phyloP scores from a whole-genome alignment of 2,329 filamentous ascomycete genomes.

The Trichoderma koningii region DNA sequence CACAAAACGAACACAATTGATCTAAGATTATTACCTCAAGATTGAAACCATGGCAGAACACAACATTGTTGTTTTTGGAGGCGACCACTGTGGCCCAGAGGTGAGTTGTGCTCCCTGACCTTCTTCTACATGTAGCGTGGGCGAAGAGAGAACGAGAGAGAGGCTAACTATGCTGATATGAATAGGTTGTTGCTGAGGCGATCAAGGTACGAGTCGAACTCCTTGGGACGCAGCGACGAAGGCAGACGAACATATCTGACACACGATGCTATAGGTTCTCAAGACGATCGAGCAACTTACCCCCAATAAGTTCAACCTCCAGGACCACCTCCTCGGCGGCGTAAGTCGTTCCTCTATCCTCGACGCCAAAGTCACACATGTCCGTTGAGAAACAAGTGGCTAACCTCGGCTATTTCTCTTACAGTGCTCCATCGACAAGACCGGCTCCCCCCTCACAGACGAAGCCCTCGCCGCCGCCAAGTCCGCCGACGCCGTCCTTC shows the following conservation, averaged over 20 bases:
- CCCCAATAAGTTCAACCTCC: slow-evolving; percentile 79
- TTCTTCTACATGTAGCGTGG: not conserved
- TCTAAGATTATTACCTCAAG: too few relatives aligned
- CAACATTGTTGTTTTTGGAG: slow-evolving; percentile 79
- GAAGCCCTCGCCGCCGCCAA: slow-evolving; percentile 81
- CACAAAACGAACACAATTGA: not conserved
- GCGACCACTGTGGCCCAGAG: slow-evolving; percentile 86
- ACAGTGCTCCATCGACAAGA: slow-evolving; percentile 85
- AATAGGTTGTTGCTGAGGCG: slow-evolving; percentile 74
- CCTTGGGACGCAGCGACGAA: too few relatives aligned
- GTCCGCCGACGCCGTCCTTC: slow-evolving; percentile 82
- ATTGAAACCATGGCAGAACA: slow-evolving; percentile 62
- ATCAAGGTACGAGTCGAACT: slow-evolving; percentile 65
- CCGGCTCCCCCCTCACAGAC: slow-evolving; percentile 77
- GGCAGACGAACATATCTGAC: not conserved
- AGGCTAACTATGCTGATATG: not conserved
- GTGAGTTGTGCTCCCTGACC: slow-evolving; percentile 45
- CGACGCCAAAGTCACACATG: not conserved
- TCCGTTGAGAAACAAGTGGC: not conserved
- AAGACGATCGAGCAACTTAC: slow-evolving; percentile 73
- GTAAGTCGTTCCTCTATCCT: slow-evolving; percentile 55
- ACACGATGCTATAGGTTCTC: slow-evolving; percentile 61
- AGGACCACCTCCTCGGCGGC: slow-evolving; percentile 87
- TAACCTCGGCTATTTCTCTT: not conserved
- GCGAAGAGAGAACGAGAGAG: too few relatives aligned